These are phyloP conservation scores for Colletotrichum lindemuthianum DNA, from an alignment of 2,329 filamentous ascomycete species.

Conservation along the genomic window DNA sequence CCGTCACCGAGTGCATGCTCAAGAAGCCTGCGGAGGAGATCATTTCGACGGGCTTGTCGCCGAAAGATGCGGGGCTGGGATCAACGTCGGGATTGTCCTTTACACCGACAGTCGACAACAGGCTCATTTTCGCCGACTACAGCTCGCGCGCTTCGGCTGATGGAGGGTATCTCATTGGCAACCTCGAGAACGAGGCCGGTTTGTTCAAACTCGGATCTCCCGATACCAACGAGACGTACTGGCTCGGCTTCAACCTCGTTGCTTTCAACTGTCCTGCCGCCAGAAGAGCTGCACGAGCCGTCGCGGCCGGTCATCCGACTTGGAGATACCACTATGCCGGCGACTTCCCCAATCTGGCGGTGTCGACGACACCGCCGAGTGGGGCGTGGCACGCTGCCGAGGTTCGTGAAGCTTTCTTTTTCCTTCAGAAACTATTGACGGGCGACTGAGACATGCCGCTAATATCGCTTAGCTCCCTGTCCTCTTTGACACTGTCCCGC, in stretches of 20 bases:
- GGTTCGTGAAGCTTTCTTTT: conserved; percentile 22
- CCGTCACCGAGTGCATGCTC: conserved; percentile 38
- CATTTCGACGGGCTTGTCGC: conserved; percentile 2
- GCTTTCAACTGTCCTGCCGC: conserved; percentile 47
- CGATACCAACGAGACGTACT: conserved; percentile 38
- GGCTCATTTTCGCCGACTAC: conserved; percentile 30
- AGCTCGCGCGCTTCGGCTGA: conserved; percentile 18
- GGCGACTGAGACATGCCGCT: conserved; percentile 3
- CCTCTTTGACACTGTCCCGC: conserved; percentile 44
- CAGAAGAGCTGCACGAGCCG: conserved; percentile 39
- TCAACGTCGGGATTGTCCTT: conserved; percentile 16
- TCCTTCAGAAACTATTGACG: background rate
- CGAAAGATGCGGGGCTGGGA: background rate
- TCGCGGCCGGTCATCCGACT: conserved; percentile 42
- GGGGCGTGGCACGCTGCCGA: conserved; percentile 49
- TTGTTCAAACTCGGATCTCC: conserved; percentile 41
- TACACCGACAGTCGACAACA: conserved; percentile 20
- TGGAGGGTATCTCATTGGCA: conserved; percentile 41
- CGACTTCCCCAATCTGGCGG: conserved; percentile 45
- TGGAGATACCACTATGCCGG: conserved; percentile 52
- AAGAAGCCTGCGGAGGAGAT: conserved; percentile 22
- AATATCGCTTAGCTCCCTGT: conserved; percentile 39
- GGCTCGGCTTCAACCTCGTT: conserved; percentile 41
- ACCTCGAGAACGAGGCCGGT: conserved; percentile 46
- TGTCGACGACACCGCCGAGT: conserved; percentile 41